Base-by-base conservation (phyloP, 1,139 yeast genomes). In the Pichia sp. region DNA sequence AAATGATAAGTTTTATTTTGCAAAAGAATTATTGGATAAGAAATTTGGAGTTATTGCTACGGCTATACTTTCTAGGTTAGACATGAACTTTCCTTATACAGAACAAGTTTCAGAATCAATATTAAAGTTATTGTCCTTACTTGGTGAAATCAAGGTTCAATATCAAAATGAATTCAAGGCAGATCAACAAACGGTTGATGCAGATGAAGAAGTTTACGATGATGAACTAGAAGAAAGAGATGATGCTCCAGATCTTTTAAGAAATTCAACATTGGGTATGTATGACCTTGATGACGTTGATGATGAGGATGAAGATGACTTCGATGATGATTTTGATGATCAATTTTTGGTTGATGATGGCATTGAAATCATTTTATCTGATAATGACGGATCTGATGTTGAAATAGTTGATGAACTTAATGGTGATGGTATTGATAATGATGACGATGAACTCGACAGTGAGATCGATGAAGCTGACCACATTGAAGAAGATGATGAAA, bases 231-330 rank as follows among this genome's bases (percentile, higher is more conserved):
- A 74, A 34, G 70, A 66, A 39, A 72, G 79, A 44, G 94, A 85
- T 44, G 95, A 86, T 48, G 78, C 89, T 0, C 90, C 95, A 0
- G 95, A 89, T 62, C 71, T 90, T 59, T 82, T 89, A 65, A 73
- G 84, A 46, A 88, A 90, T 62, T 89, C 97, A 0, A 87, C 97
- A 0, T 72, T 90, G 45, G 97, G 97, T 2, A 89, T 90, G 96
- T 90, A 85, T 62, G 97, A 90, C 58, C 82, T 86, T 45, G 84
- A 74, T 32, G 95, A 85, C 46, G 75, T 80, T 38, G 88, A 82
- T 53, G 81, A 83, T 46, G 90, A 84, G 42, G 67, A 62, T 23
- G 67, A 60, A 22, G 67, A 62, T 27, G 67, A 60, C 22, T 61
- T 55, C 36, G 72, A 67, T 37, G 74, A 72, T 39, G 77, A 70